Evolutionary conservation across 2,329 filamentous ascomycete genomes (phyloP), one percentile per base, ranked within the genome.

Genomic region (Didymella keratinophila): DNA sequence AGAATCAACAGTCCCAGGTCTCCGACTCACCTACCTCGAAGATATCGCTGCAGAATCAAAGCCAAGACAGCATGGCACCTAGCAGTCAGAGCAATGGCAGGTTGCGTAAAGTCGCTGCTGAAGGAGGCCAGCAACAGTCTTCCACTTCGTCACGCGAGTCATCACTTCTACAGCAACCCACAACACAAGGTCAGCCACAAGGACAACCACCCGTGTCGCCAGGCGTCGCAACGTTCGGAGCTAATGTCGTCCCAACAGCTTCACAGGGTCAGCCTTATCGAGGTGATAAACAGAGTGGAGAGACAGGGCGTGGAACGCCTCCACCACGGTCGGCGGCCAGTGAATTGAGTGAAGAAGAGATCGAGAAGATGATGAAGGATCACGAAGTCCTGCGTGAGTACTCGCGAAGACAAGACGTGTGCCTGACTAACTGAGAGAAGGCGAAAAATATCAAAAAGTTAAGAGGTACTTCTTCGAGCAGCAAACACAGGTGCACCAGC

Each of bases 391-490:
- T 83, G 60, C 79, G 81, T 83, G 72, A 76, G 80, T 64, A 34
- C 30, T 7, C 14, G 9, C 9, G 4, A 6, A 2, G 3, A 30
- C 8, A 34, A 50, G 5, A 27, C 3, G 7, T 25, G 3, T n/a
- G 4, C 5, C 48, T 14, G 16, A 30, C 25, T 23, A 6, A 56
- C 42, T 34, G 56, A 58, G 63, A 51, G 30, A 51, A 97, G 93
- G 95, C 72, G 87, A 87, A 66, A 99, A 99, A 80, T 99, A 99
- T 76, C 96, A 96, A 76, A 97, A 97, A 74, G 94, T 99, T 57
- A 99, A 99, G 81, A 89, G 93, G 55, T 91, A 97, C 70, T 99
- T 97, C 76, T 98, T 98, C 76, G 95, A 98, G 64, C 89, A 96
- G 69, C 90, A 89, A 65, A 84, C 88, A 18, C 93, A 97, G 77